Evolutionary conservation across 2,329 filamentous ascomycete species (phyloP).

Genomic region (Cordyceps pruinosa): DNA sequence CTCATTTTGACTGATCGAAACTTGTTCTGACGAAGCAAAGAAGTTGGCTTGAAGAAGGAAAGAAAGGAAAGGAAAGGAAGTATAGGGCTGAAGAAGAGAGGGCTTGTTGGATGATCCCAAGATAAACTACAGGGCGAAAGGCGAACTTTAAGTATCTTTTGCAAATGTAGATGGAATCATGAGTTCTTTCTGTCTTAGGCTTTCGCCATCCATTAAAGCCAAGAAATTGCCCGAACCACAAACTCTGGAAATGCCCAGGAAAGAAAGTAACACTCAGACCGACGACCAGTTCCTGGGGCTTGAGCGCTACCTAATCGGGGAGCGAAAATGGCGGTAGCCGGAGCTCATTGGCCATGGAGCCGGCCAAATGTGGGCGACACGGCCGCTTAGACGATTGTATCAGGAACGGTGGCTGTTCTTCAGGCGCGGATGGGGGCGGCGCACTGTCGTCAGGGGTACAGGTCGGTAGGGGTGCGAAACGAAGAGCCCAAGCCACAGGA

Average conservation of each 20-base stretch:
- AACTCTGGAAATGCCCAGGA: background rate
- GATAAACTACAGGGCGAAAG: background rate
- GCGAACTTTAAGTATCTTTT: background rate
- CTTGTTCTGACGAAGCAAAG: background rate
- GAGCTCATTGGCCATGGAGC: background rate
- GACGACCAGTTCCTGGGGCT: background rate
- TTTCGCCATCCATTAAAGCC: background rate
- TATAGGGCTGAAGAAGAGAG: background rate
- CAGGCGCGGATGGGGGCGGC: background rate
- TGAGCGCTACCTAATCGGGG: slow-evolving; percentile 4
- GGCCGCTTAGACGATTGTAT: slow-evolving; percentile 4
- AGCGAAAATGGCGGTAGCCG: background rate
- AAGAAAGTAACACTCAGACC: background rate
- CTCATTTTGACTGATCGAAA: slow-evolving; percentile 7
- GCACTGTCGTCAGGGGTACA: too few species aligned
- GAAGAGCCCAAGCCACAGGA: background rate
- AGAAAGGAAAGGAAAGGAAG: background rate
- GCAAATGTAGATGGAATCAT: too few species aligned
- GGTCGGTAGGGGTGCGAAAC: background rate
- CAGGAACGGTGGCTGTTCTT: background rate
- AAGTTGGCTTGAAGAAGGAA: background rate
- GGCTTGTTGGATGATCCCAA: background rate
- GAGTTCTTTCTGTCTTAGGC: background rate
- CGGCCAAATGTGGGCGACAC: background rate
- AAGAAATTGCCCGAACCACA: background rate